Percentiles rank a stretch among this genome's conserved stretches.
Evolutionary conservation across 352 stramenopile species (phyloP).

Genomic region (Pythium scleroteichum): DNA sequence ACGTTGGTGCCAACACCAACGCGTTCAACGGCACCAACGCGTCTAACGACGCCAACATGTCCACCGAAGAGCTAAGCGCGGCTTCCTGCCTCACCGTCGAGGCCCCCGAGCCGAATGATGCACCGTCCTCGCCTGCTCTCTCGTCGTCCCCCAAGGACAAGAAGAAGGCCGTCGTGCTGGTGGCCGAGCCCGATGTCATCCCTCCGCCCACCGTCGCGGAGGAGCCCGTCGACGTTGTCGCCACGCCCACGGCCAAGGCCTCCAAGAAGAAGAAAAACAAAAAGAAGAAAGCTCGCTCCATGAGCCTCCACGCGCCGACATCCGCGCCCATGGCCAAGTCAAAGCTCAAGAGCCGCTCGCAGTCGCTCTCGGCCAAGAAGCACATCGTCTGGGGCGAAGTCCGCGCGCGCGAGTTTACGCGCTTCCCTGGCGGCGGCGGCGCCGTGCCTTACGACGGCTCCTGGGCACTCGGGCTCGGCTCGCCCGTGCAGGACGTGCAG

Average conservation of each 20-base stretch:
- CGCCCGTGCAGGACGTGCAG: slow-evolving; percentile 56
- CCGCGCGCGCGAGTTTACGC: slow-evolving; percentile 67
- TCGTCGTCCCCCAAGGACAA: slow-evolving; percentile 8
- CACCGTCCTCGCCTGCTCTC: neutral
- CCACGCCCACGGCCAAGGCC: neutral
- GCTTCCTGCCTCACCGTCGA: neutral
- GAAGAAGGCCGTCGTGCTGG: slow-evolving; percentile 48
- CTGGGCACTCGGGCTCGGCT: slow-evolving; percentile 76
- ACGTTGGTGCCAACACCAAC: neutral
- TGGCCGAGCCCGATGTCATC: slow-evolving; percentile 46
- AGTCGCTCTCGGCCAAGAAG: slow-evolving; percentile 62
- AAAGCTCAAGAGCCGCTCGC: slow-evolving; percentile 55
- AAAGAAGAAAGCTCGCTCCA: slow-evolving; percentile 71
- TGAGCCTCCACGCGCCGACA: slow-evolving; percentile 56
- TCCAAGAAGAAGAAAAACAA: slow-evolving; percentile 72
- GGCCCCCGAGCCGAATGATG: neutral
- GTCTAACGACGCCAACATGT: slow-evolving; percentile 1
- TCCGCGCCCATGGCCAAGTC: slow-evolving; percentile 26
- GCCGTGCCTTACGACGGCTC: slow-evolving; percentile 81
- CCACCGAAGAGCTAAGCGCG: neutral
- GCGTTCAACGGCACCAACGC: slow-evolving; percentile 8
- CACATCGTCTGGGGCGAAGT: slow-evolving; percentile 81
- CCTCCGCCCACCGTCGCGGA: slow-evolving; percentile 19
- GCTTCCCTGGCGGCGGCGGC: slow-evolving; percentile 74
- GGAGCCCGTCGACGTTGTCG: neutral